These are phyloP conservation scores for Penicillium psychrofluorescens DNA, from an alignment of 495 filamentous ascomycete species.

Conservation along the genomic window DNA sequence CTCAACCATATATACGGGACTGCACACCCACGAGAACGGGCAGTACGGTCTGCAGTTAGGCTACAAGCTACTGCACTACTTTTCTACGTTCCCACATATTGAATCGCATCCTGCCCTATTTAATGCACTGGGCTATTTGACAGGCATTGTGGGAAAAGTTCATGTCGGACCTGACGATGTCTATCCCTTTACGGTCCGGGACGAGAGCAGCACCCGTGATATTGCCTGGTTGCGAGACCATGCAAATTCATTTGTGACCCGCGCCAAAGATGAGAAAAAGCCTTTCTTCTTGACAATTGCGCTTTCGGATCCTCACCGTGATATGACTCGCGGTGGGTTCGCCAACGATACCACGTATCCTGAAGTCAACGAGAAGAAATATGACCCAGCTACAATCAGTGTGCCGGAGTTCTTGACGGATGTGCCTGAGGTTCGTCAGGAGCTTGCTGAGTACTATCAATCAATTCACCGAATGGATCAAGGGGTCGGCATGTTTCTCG, in stretches of 20 bases:
- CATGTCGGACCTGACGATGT: slow-evolving; percentile 30
- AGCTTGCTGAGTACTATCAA: slow-evolving; percentile 33
- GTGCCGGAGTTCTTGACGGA: slow-evolving; percentile 26
- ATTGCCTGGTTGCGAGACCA: slow-evolving; percentile 24
- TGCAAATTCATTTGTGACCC: slow-evolving; percentile 21
- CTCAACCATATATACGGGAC: slow-evolving; percentile 34
- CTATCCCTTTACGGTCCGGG: slow-evolving; percentile 27
- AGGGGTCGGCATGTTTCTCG: slow-evolving; percentile 27
- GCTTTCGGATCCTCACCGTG: slow-evolving; percentile 33
- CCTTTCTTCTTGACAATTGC: slow-evolving; percentile 34
- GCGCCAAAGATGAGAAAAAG: slow-evolving; percentile 9
- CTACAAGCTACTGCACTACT: slow-evolving; percentile 17
- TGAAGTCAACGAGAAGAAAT: not conserved
- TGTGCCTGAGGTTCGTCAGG: slow-evolving; percentile 19
- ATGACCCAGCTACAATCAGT: slow-evolving; percentile 14
- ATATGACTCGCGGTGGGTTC: slow-evolving; percentile 26
- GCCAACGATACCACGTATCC: slow-evolving; percentile 18
- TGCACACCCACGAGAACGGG: slow-evolving; percentile 38
- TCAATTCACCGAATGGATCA: slow-evolving; percentile 28
- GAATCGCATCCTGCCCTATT: slow-evolving; percentile 26
- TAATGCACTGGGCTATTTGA: slow-evolving; percentile 21
- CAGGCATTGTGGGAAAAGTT: slow-evolving; percentile 35
- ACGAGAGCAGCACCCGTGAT: slow-evolving; percentile 28
- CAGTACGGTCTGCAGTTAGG: slow-evolving; percentile 28
- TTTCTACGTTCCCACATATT: slow-evolving; percentile 30